Evolutionary conservation across 306 rosid genomes (phyloP), one percentile per base, ranked within the genome.

Genomic region (Trifolium dubium): DNA sequence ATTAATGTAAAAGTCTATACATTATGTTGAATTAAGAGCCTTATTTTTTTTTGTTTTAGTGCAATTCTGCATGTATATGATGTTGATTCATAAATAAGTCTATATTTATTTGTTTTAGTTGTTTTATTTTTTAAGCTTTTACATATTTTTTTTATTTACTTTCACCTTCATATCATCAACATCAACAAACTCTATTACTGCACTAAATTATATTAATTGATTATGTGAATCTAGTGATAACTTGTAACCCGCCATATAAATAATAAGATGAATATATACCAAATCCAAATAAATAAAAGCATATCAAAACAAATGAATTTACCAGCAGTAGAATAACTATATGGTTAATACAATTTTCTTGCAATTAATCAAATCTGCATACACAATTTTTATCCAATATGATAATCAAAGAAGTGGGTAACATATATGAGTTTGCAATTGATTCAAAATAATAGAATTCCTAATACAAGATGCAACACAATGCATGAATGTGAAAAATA

Each of bases 141-240:
- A 56, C 2, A 29, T 11, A 2, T 28, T 10, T 4, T 23, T 30
- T 12, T 30, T 12, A 4, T 23, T 55, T 6, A 10, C 4, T 29
- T 58, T 5, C n/a, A 58, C 35, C 64, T 58, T 58, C 18, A 12
- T 29, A 58, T 58, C 37, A 58, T 35, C 37, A 58, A 58, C 37
- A 29, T 11, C 17, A 5, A 5, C 17, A 29, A 35, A 11, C 17
- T 29, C 12, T 2, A 55, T 55, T 23, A 55, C 2, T 5, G 4
- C 28, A 8, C 28, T 28, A 28, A 58, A 58, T 9, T 9, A 9
- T n/a, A 44, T 49, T 49, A 8, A 4, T 55, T 55, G 34, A 55
- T 55, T 11, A 11, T 29, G 2, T 29, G 59, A 29, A 29, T 58
- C 18, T 29, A 29, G 17, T 30, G 37, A 58, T 11, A 11, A 28